Evolutionary conservation across 2,329 filamentous ascomycete genomes (phyloP), one percentile per base, ranked within the genome.

Genomic region (Alternaria triticina): DNA sequence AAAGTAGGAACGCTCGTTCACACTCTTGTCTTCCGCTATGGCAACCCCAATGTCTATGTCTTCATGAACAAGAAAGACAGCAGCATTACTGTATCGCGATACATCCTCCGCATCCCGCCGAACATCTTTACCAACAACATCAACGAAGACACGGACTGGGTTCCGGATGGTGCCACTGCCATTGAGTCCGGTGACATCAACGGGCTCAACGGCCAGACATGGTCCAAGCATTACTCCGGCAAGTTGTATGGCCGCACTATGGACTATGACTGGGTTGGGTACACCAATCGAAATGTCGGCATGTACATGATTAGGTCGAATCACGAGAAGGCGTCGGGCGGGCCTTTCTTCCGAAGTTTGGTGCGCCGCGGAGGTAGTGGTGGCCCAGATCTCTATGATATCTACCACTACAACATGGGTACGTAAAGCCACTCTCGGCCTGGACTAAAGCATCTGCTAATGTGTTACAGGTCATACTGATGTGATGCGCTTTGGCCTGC

Each of bases 11-110:
- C 83, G 15, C 76, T 89, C 56, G 89, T 85, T 1, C 88, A 90
- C 33, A 89, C 89, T 74, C 83, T 87, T 62, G 84, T 89, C 22
- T 85, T 88, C 27, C 83, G 84, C 61, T 83, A 85, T 59, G 87
- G 87, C 27, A 86, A 88, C 64, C 83, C 85, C 59, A 85, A 83
- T 45, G 84, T 90, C 12, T 82, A 83, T 60, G 80, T 83, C 30
- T 81, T 82, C 64, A 82, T 81, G 65, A 82, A 82, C 67, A 83
- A 82, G 67, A 75, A 72, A 5, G 80, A 82, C 33, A 68, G 72
- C 27, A 80, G 77, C 27, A 73, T 82, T 28, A 79, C 78, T 3
- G 80, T 80, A 1, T 80, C 79, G 47, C 74, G 80, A 5, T 82
- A 82, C 61, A 82, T 82, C 12, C 36, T 72, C 30, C 71, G 71